Evolutionary conservation across 257 asterid genomes (phyloP).

Genomic region (Fraxinus pennsylvanica): DNA sequence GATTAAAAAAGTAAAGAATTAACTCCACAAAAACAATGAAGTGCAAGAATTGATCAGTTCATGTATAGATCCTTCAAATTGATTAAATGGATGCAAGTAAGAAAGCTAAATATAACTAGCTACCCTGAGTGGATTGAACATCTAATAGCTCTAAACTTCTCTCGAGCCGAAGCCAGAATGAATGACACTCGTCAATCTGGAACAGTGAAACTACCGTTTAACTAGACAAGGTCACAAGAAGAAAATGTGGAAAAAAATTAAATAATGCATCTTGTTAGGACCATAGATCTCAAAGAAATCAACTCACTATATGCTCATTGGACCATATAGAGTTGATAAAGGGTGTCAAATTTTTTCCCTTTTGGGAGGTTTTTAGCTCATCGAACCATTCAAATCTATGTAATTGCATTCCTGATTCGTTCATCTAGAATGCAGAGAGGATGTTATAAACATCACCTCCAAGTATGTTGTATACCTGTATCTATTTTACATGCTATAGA

Average conservation of each 20-base stretch:
- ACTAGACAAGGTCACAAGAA: background rate
- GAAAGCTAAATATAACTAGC: background rate
- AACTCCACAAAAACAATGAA: background rate
- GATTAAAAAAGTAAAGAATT: background rate
- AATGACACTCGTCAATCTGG: background rate
- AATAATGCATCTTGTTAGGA: background rate
- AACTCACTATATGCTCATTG: background rate
- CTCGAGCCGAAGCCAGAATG: background rate
- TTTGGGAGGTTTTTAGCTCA: background rate
- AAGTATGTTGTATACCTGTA: background rate
- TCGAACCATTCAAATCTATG: background rate
- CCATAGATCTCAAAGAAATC: background rate
- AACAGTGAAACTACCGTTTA: background rate
- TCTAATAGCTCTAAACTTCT: background rate
- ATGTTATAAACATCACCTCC: background rate
- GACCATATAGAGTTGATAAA: background rate
- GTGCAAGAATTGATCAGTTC: background rate
- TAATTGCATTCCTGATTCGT: background rate
- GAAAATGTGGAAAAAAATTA: background rate
- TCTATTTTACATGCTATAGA: background rate
- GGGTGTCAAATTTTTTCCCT: background rate
- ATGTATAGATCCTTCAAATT: background rate
- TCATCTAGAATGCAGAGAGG: background rate
- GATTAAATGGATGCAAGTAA: background rate
- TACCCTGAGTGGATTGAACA: background rate